Base-by-base conservation (phyloP, 495 filamentous ascomycete genomes). In the Mytilinidion resinicola region DNA sequence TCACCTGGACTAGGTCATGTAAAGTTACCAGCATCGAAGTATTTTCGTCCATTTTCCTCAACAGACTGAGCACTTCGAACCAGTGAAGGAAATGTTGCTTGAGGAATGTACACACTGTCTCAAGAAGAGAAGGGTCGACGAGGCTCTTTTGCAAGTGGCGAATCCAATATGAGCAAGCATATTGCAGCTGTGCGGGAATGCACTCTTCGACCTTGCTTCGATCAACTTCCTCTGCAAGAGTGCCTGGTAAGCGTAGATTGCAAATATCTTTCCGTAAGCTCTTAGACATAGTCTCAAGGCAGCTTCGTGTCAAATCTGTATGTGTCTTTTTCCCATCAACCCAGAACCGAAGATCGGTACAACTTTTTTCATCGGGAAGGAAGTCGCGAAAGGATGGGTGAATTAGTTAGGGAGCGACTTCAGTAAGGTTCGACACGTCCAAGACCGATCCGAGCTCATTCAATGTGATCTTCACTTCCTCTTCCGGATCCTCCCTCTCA, bases 341-440 rank as follows among this genome's bases (percentile, higher is more conserved):
- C 63, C 67, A 70, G 63, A 77, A 76, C 30, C 33, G 46, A 37
- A 38, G 43, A 56, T 72, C 65, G 6, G 41, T 33, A 51, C 70
- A 53, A 62, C 66, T 8, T 65, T 51, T 41, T 34, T 57, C 48
- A 59, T 76, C 69, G 46, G 79, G 53, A n/a, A 82, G 71, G 59
- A 75, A 80, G 62, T 80, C 77, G 46, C 74, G 75, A 55, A 82
- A 77, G 25, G 77, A 80, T 20, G 67, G 71, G 58, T 82, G 76
- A 48, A 74, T 70, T 1, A 75, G 61, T 15, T 68, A 67, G 33
- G 79, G 51, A 9, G 69, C 69, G n/a, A 34, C 33, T 21, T 56
- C 47, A 20, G 39, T 1, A 25, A 72, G 56, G 6, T 67, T 56
- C 30, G 72, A 66, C 36, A 75, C 63, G 55, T 67, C 53, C 1